Base-by-base conservation (phyloP, 192 early-diverging fungal genomes). In the Physocladia obscura region DNA sequence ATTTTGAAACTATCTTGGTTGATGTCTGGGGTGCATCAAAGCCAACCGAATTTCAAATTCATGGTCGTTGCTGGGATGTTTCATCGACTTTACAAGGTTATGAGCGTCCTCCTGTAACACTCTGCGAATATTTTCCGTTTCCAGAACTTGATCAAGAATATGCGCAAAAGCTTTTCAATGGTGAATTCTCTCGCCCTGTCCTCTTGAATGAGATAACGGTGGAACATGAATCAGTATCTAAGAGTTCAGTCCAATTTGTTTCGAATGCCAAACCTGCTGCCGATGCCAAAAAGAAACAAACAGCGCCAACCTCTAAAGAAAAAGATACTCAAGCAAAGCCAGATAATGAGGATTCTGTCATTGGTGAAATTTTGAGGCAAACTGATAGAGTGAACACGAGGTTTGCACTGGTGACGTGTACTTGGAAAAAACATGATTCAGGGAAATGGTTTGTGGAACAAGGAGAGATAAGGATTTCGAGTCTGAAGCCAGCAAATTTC, bases 21-120 rank as follows among this genome's bases (percentile, higher is more conserved):
- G 26, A 71, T 5, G 29, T 44, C 11, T 65, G 71, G 49, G 69
- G 72, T 1, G 21, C 49, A 5, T 47, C 57, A 32, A 11, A 4
- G 2, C 21, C 64, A 1, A 36, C 34, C 17, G 11, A 52, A 17
- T 36, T 79, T 38, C 48, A 59, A 57, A n/a, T 82, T 2, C 62
- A 69, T 31, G 82, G 79, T n/a, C 62, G 75, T 1, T 77, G 74
- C 32, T 84, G 82, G 82, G 78, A 75, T 22, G 57, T 75, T 22
- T 77, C 65, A 1, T 76, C 75, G 2, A 67, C 64, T 19, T 51
- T 84, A 1, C 13, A 69, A 19, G 79, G 79, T 8, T 80, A 80
- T 55, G 82, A 80, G 37, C 40, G 58, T 2, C 77, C 65, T n/a
- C 70, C 77, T n/a, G 15, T 15, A 11, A n/a, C 3, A 6, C 30